phyloP scores from a whole-genome alignment of 1,284 basidiomycete species.

The Cutaneotrichosporon dermatis region DNA sequence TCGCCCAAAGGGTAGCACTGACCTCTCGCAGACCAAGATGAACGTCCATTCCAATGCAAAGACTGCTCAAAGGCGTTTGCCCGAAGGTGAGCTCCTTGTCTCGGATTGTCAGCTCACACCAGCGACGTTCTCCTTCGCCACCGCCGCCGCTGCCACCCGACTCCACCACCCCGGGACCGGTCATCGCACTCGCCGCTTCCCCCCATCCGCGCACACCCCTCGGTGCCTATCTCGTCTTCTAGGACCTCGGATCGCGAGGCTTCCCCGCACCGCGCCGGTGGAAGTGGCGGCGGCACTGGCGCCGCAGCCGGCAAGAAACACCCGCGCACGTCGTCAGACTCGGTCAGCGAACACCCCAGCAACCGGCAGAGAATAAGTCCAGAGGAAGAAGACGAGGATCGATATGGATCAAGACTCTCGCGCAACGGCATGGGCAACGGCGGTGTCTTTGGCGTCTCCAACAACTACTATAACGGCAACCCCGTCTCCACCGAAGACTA shows the following conservation, averaged over 20 bases:
- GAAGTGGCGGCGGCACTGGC: conserved; percentile 4
- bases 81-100: conserved; percentile 35
- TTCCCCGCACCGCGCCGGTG: conserved; percentile 24
- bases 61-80: conserved; percentile 50
- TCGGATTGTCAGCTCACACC: conserved; percentile 4
- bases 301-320: conserved; percentile 25
- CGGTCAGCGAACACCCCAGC: conserved; percentile 8
- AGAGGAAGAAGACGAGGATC: conserved; percentile 33
- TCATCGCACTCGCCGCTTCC: conserved; percentile 39
- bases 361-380: conserved; percentile 12
- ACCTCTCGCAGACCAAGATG: conserved; percentile 42
- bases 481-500: conserved; percentile 29
- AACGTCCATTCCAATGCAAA: conserved; percentile 48
- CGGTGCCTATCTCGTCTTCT: conserved; percentile 42
- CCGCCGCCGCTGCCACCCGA: conserved; percentile 47
- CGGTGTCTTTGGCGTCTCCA: conserved; percentile 30
- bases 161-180: conserved; percentile 40
- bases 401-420: conserved; percentile 28
- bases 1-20: background rate
- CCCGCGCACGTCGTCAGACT: conserved; percentile 14
- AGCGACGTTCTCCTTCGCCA: conserved; percentile 51
- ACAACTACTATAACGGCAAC: conserved; percentile 25
- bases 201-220: conserved; percentile 32
- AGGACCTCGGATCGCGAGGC: conserved; percentile 37
- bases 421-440: conserved; percentile 38